Conservation (phyloP, 129 eudicot species). For the Scalesia atractyloides region DNA sequence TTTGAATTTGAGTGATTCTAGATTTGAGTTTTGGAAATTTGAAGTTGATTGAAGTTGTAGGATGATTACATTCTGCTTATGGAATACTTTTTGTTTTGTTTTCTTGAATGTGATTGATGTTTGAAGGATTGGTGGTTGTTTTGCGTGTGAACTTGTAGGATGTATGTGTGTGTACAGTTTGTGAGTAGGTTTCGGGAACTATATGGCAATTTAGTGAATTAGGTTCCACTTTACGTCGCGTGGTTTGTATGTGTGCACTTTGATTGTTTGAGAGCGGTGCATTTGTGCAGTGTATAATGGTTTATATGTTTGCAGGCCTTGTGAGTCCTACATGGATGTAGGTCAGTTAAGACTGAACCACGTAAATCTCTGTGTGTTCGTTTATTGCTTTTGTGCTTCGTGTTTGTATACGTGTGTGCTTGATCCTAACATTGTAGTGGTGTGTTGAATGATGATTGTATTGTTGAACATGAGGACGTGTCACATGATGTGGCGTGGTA, state of each 20-base stretch:
- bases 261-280: slow-evolving; percentile 9
- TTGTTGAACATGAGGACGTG: slow-evolving; percentile 6
- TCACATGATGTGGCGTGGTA: slow-evolving; percentile 1
- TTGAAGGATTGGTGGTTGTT: neutral
- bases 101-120: neutral
- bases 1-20: slow-evolving; percentile 1
- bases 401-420: too few relatives aligned
- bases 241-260: neutral
- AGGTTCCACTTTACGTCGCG: neutral
- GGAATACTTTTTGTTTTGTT: neutral
- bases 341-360: too few relatives aligned
- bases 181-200: slow-evolving; percentile 1
- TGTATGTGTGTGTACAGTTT: neutral
- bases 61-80: slow-evolving; percentile 23
- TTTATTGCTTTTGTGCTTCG: too few relatives aligned
- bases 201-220: slow-evolving; percentile 5
- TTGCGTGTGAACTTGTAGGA: neutral
- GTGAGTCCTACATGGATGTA: too few relatives aligned
- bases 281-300: slow-evolving; percentile 8
- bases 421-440: neutral
- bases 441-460: slow-evolving; percentile 10
- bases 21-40: slow-evolving; percentile 3
- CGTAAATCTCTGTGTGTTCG: too few relatives aligned
- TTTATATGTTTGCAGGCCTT: neutral
- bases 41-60: neutral